Conservation (phyloP, 371 early-diverging fungal species). For the Circinella minor region DNA sequence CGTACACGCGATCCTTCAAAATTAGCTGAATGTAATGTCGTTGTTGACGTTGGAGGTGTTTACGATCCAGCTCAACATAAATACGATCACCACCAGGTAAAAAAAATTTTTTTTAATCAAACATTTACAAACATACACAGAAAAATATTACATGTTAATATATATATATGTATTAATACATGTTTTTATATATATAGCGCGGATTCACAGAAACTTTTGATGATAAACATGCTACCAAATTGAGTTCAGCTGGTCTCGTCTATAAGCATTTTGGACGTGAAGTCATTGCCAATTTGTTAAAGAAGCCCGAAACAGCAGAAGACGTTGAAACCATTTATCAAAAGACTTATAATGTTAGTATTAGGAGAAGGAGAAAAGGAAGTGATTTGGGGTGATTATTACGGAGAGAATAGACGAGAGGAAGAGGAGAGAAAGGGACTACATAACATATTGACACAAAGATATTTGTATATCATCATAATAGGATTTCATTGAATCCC, state of each 20-base stretch:
- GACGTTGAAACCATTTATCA: conserved; percentile 70
- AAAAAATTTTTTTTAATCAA: neutral
- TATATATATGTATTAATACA: too few relatives aligned
- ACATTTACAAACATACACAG: too few relatives aligned
- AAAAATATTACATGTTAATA: neutral
- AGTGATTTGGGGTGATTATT: neutral
- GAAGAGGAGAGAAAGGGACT: neutral
- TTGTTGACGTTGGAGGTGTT: conserved; percentile 98
- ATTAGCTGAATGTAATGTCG: conserved; percentile 84
- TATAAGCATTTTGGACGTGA: conserved; percentile 93
- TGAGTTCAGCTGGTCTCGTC: conserved; percentile 91
- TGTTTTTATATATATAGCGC: conserved; percentile 44
- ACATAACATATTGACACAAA: neutral
- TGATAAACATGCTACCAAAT: conserved; percentile 77
- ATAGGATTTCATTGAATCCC: conserved; percentile 74
- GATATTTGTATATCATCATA: neutral
- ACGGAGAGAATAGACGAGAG: too few relatives aligned
- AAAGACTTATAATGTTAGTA: conserved; percentile 78
- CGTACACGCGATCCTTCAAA: conserved; percentile 89
- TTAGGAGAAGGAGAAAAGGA: neutral
- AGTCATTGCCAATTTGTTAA: conserved; percentile 70
- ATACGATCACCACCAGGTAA: conserved; percentile 97
- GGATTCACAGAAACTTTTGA: conserved; percentile 92
- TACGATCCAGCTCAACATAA: conserved; percentile 82
- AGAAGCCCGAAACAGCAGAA: conserved; percentile 53